Evolutionary conservation across 768 basidiomycete genomes (phyloP), one percentile per base, ranked within the genome.

Genomic region (Collybia nuda): DNA sequence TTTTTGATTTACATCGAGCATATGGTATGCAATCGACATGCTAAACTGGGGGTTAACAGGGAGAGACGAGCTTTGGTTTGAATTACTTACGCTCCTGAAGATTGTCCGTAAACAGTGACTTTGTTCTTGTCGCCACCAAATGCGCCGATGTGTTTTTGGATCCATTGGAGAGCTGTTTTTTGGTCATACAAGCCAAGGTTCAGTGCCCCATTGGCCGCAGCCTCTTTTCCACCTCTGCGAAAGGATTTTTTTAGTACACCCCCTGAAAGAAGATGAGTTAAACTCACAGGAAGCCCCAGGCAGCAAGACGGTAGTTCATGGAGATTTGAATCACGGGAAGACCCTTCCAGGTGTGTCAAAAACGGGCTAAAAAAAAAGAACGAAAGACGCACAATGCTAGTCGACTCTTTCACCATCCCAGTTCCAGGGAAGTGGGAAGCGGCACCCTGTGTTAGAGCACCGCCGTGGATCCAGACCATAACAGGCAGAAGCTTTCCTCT

Each of bases 51-150:
- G 18, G 17, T 48, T 12, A n/a, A 29, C 1, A 21, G 32, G 17
- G 24, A 7, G 28, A 29, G 24, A 22, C 12, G n/a, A 6, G 5
- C 9, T 44, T 35, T 5, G 59, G n/a, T 70, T 70, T 55, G 63
- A 64, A 7, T 1, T 44, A 76, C 76, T 17, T 42, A 58, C 59
- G 81, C 77, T 5, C 82, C 81, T 7, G 81, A 82, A 37, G 74
- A 77, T 53, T 83, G 72, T n/a, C 82, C 83, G 45, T 76, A 76
- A 22, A 77, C 61, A 2, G 79, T 81, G 2, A 83, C 78, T 54
- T 72, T 66, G 19, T 43, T 57, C 21, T 55, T 53, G 49, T 62
- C 58, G 12, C 60, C 60, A 2, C 86, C 85, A 54, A 87, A 88
- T 0, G 63, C 62, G 14, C 56, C 68, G 39, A 87, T 84, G 55